Base-by-base conservation (phyloP, 2,329 filamentous ascomycete genomes). In the Whalleya microplaca region DNA sequence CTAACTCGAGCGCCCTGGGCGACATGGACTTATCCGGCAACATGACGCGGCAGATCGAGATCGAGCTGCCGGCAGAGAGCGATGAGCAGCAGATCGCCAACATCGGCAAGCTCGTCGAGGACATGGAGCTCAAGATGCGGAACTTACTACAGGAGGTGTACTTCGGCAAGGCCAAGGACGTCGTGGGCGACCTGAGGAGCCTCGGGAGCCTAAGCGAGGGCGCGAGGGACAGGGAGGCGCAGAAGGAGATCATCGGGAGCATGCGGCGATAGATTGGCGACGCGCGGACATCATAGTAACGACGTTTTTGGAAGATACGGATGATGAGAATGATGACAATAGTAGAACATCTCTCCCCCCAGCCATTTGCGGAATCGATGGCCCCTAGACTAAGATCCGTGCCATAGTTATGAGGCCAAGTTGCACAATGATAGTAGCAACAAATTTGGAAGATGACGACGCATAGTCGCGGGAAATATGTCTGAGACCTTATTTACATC, bases 121-220 rank as follows among this genome's bases (percentile, higher is more conserved):
- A 99, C 75, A 98, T 99, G 95, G 95, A 99, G 79, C 86, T 97
- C 73, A 96, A 97, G 83, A 98, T 99, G 95, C 86, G 95, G 64
- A 99, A 99, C 76, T 76, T 98, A 75, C 80, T 99, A 73, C 94
- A 99, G 81, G 95, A 99, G 77, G 95, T 99, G 48, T 99, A 99
- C 79, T 99, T 99, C 77, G 95, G 95, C 72, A 99, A 99, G 82
- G 94, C 95, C 53, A 97, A 96, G 84, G 95, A 99, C 76, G 92
- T 99, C 2, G 94, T 99, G 2, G 95, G 94, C 53, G 94, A 99
- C 74, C 77, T 99, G 75, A 84, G 95, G 73, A 98, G 93, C 76
- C 84, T 96, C 63, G 86, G 87, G 49, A 87, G 89, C 61, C 77
- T 98, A 73, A 96, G 91, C 63, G 92, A 96, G 76, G 87, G 88